Base-by-base conservation (phyloP, 305 asterid genomes). In the Striga hermonthica region DNA sequence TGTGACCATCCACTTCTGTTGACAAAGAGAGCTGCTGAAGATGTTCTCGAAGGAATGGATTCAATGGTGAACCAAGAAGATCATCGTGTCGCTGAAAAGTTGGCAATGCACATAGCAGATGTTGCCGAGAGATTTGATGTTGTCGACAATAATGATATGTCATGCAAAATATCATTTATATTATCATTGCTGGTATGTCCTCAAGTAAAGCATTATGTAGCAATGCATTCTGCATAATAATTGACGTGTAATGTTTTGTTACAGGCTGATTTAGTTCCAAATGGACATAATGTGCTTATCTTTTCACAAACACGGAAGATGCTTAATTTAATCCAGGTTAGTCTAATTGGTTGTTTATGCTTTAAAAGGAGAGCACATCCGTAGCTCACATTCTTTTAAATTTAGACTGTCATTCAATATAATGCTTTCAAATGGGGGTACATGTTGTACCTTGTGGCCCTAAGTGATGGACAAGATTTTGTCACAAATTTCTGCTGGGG, bases 11-110 rank as follows among this genome's bases (percentile, higher is more conserved):
- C 98, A 39, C 89, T 86, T 66, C 78, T 93, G 52, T 76, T 93
- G 73, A 93, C 98, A 45, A 93, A 93, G 83, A 80, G 96, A 82
- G 98, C 98, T 66, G 98, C 96, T 57, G 95, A 86, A 80, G 98
- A 90, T 77, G 90, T 93, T 61, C 76, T 93, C n/a, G 98, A 93
- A 81, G 95, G 96, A 75, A 86, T 93, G 95, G 96, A 93, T 71
- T 76, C 95, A 34, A 66, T 72, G 44, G 81, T 70, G 40, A 70
- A 75, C 76, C 86, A 80, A 57, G 95, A 87, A 66, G 96, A 92
- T 76, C 89, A 69, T 43, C 78, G 71, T 65, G 84, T 88, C 37
- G 98, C 97, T 67, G 96, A 86, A 79, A 86, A 79, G 67, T 78
- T 92, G 83, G 98, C 93, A 58, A 84, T 79, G 95, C 96, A 90